phyloP scores from a whole-genome alignment of 306 rosid genomes.

The Cucumis hystrix region DNA sequence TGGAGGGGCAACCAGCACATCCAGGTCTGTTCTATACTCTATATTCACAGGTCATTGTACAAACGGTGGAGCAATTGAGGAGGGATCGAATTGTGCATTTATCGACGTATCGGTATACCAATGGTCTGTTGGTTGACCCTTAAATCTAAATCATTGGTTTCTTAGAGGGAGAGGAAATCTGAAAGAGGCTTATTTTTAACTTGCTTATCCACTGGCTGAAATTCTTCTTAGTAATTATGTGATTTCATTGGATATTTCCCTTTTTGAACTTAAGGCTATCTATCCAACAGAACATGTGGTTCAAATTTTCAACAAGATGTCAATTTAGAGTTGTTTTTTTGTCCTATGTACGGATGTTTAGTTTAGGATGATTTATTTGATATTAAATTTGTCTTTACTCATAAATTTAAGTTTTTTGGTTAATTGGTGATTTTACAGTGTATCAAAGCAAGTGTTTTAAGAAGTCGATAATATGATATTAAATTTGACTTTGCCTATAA shows the following conservation, averaged over 20 bases:
- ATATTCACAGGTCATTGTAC: not conserved
- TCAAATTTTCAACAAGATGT: not conserved
- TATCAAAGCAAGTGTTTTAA: no score
- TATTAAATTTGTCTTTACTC: no score
- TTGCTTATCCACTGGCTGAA: not conserved
- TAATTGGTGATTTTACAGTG: no score
- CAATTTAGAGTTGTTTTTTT: not conserved
- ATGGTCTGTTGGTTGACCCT: not conserved
- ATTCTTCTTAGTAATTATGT: not conserved
- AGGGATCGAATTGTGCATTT: not conserved
- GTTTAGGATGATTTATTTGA: not conserved
- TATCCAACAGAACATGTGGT: not conserved
- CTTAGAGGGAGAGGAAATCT: not conserved
- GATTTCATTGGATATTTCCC: not conserved
- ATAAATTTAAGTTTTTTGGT: no score
- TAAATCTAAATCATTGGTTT: not conserved
- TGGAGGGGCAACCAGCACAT: not conserved
- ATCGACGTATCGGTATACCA: not conserved
- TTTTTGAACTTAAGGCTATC: not conserved
- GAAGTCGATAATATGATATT: no score
- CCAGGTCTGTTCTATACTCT: conserved; percentile 2
- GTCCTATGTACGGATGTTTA: not conserved
- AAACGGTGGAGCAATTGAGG: not conserved
- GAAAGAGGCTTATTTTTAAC: not conserved
- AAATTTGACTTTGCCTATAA: no score